phyloP scores from a whole-genome alignment of 129 eudicot species.

The Daucus carota region DNA sequence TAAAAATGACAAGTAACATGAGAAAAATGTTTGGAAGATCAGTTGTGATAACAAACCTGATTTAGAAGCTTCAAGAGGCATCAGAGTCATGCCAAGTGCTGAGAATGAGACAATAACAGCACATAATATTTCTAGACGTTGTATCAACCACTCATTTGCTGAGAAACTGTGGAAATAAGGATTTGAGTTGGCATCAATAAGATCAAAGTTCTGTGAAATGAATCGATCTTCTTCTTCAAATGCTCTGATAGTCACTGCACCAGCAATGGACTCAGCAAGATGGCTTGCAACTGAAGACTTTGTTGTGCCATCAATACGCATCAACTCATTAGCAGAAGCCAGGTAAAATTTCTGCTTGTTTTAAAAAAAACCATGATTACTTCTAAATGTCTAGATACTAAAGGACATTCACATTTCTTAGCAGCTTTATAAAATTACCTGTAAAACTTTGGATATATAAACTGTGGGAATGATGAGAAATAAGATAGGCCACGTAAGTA shows the following conservation, averaged over 20 bases:
- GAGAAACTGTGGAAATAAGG: constrained; percentile 58
- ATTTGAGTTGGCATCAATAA: constrained; percentile 50
- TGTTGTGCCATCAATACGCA: constrained; percentile 73
- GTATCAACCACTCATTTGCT: constrained; percentile 77
- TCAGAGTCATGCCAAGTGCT: constrained; percentile 47
- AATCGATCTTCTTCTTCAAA: constrained; percentile 64
- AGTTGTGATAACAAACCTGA: constrained; percentile 36
- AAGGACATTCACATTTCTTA: neutral
- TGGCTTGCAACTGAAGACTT: constrained; percentile 65
- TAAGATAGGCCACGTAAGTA: constrained; percentile 56
- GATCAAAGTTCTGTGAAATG: constrained; percentile 32
- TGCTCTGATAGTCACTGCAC: constrained; percentile 71
- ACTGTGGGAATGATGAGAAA: constrained; percentile 44
- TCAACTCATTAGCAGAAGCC: constrained; percentile 71
- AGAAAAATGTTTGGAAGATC: neutral
- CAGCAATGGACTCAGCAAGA: constrained; percentile 65
- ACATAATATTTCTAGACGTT: constrained; percentile 52
- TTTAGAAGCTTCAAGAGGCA: constrained; percentile 39
- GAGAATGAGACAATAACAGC: constrained; percentile 51
- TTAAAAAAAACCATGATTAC: neutral
- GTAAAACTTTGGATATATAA: constrained; percentile 37
- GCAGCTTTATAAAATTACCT: constrained; percentile 27
- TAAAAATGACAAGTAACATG: neutral
- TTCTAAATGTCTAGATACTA: neutral
- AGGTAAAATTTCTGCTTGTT: constrained; percentile 43